These are phyloP conservation scores for Linnemannia zychae DNA, from an alignment of 192 early-diverging fungal genomes.

Conservation along the genomic window DNA sequence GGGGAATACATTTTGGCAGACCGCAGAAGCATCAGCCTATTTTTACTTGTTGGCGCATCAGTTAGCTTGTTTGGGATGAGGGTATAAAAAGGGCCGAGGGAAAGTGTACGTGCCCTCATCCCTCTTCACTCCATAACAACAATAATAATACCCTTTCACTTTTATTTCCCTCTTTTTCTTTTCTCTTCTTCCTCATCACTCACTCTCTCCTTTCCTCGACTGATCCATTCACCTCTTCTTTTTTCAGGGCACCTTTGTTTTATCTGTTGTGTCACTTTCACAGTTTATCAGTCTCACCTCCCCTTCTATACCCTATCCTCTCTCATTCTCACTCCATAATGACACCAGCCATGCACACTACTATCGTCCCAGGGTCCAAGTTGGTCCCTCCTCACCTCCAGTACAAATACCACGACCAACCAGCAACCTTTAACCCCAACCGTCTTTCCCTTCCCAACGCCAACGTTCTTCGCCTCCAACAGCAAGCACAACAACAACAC, in stretches of 20 bases:
- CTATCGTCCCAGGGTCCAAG: conserved; percentile 1
- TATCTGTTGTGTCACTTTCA: too few species aligned
- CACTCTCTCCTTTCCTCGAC: background rate
- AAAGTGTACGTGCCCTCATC: background rate
- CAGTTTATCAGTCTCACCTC: background rate
- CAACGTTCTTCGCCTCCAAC: conserved; percentile 5
- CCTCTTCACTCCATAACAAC: background rate
- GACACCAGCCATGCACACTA: background rate
- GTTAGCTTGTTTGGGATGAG: background rate
- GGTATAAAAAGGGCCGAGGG: background rate
- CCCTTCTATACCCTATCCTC: too few species aligned
- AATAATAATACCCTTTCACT: background rate
- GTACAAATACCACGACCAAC: conserved; percentile 28
- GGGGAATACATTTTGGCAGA: too few species aligned
- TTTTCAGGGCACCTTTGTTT: background rate
- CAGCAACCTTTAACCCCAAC: conserved; percentile 30
- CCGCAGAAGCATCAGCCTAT: background rate
- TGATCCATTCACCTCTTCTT: background rate
- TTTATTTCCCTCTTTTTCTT: background rate
- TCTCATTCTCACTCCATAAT: background rate
- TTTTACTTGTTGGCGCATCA: background rate
- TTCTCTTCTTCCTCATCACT: background rate
- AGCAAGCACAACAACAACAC: conserved; percentile 11
- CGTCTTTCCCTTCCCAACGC: conserved; percentile 28
- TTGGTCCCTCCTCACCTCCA: conserved; percentile 10